A percentile compares a stretch with the other conserved stretches of the same genome.
Evolutionary conservation across 129 eudicot genomes (phyloP).

Genomic region (Calendula officinalis): DNA sequence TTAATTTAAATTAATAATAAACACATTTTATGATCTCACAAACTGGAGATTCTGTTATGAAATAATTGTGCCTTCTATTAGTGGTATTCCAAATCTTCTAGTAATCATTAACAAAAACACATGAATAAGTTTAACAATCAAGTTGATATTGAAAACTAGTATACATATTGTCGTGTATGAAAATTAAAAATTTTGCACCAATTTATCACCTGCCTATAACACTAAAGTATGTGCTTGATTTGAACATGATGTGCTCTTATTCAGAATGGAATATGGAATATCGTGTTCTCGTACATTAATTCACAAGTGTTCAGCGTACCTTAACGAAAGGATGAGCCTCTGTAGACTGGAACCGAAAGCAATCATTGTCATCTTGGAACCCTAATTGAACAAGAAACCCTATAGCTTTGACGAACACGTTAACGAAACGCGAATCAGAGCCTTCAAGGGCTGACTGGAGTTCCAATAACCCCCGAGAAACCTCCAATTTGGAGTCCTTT

Average conservation of each 20-base stretch:
- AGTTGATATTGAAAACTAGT: background rate
- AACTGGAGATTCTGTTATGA: conserved; percentile 2
- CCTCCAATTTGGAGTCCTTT: conserved; percentile 44
- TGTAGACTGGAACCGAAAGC: conserved; percentile 38
- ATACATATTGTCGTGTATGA: too few relatives aligned
- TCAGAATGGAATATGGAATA: background rate
- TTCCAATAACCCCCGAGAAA: conserved; percentile 53
- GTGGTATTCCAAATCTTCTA: conserved; percentile 1
- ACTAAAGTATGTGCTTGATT: conserved; percentile 7
- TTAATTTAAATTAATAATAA: background rate
- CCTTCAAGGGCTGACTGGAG: conserved; percentile 80
- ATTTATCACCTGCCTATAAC: too few relatives aligned
- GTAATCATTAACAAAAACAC: background rate
- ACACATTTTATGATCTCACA: conserved; percentile 3
- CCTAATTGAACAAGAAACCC: conserved; percentile 66
- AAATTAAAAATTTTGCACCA: too few relatives aligned
- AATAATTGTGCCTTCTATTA: background rate
- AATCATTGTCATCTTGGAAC: conserved; percentile 32
- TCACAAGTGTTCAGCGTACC: conserved; percentile 37
- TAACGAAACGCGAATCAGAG: conserved; percentile 47
- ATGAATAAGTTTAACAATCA: background rate
- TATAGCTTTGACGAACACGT: conserved; percentile 59
- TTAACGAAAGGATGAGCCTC: conserved; percentile 75
- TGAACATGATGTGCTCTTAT: background rate
- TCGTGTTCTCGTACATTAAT: background rate